phyloP scores from a whole-genome alignment of 2,329 filamentous ascomycete species.

The Diaporthe amygdali region DNA sequence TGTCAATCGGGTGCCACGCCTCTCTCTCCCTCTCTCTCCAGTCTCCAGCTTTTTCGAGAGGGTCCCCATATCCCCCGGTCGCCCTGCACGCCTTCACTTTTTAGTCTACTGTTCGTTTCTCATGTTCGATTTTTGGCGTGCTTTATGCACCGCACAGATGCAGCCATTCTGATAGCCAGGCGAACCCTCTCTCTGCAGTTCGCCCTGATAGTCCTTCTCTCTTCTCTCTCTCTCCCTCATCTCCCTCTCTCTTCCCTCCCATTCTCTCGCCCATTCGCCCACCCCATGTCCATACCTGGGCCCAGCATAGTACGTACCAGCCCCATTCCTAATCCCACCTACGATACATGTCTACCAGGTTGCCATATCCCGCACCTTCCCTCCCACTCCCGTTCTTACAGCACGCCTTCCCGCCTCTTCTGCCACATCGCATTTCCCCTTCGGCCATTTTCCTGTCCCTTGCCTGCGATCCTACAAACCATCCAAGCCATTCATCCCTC shows the following conservation, averaged over 20 bases:
- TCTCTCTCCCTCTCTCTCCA: background rate
- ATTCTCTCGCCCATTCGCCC: background rate
- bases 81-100: background rate
- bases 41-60: conserved; percentile 11
- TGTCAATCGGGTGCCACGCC: conserved; percentile 14
- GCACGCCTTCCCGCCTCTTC: background rate
- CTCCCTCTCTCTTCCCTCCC: background rate
- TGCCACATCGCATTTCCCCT: background rate
- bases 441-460: background rate
- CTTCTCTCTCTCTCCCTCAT: background rate
- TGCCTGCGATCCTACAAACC: background rate
- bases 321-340: conserved; percentile 8
- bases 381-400: conserved; percentile 9
- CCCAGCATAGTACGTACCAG: background rate
- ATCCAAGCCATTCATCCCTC: background rate
- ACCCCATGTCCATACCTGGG: background rate
- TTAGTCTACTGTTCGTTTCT: background rate
- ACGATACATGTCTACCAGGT: background rate
- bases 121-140: background rate
- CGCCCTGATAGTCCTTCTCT: background rate
- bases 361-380: conserved; percentile 18
- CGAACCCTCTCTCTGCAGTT: background rate
- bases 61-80: background rate
- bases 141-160: conserved; percentile 10
- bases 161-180: conserved; percentile 10